These are phyloP conservation scores for Prunus armeniaca DNA, from an alignment of 306 rosid species.

Conservation along the genomic window DNA sequence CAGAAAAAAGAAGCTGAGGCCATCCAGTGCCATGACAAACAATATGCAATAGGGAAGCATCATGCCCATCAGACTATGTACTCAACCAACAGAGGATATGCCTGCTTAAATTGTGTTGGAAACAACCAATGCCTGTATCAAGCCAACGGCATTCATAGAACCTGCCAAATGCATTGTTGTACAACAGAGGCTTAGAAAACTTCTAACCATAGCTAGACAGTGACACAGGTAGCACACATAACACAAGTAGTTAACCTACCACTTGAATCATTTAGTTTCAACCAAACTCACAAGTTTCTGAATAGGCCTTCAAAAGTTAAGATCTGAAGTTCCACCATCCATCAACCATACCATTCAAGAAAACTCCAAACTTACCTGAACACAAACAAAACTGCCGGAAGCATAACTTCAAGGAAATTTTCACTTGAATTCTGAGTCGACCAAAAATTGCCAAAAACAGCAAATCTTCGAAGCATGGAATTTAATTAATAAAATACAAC, in stretches of 20 bases:
- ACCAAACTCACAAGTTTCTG: constrained; percentile 7
- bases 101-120: neutral
- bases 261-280: constrained; percentile 7
- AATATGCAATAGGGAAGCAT: neutral
- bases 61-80: neutral
- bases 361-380: constrained; percentile 32
- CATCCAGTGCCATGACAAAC: neutral
- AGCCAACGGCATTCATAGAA: neutral
- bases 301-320: constrained; percentile 1
- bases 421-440: neutral
- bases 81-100: neutral
- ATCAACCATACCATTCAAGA: constrained; percentile 17
- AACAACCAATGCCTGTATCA: neutral
- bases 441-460: neutral
- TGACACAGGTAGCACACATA: neutral
- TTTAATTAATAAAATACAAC: neutral
- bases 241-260: constrained; percentile 21
- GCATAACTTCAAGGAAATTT: constrained; percentile 18
- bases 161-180: constrained; percentile 2
- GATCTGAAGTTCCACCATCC: constrained; percentile 20
- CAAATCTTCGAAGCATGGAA: neutral
- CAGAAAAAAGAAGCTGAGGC: neutral
- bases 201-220: neutral
- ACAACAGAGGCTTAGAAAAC: neutral
- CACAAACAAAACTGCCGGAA: constrained; percentile 24